phyloP scores from a whole-genome alignment of 169 alveolate genomes.

The Eimeria sp. region DNA sequence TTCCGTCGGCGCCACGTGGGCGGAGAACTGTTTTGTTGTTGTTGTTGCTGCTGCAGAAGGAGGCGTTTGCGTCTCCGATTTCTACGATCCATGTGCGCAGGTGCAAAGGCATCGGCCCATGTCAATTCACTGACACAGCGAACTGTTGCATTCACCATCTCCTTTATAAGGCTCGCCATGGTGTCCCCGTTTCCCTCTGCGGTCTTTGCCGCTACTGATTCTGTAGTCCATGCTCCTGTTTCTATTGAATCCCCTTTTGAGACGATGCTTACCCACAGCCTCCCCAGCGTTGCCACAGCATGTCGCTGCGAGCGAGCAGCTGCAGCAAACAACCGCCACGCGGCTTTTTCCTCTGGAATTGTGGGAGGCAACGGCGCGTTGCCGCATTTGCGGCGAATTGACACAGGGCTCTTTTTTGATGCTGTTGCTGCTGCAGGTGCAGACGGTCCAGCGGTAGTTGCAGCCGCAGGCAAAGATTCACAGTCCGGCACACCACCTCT shows the following conservation, averaged over 20 bases:
- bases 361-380: neutral
- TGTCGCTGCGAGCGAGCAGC: constrained; percentile 53
- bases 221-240: neutral
- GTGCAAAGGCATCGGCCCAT: neutral
- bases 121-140: constrained; percentile 33
- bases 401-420: neutral
- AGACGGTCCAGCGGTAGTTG: constrained; percentile 10
- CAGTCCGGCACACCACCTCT: neutral
- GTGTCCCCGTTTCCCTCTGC: constrained; percentile 10
- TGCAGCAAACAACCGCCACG: constrained; percentile 27
- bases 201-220: constrained; percentile 2
- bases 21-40: constrained; percentile 7
- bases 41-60: constrained; percentile 35
- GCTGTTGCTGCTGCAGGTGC: constrained; percentile 51
- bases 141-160: constrained; percentile 42
- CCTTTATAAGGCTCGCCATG: constrained; percentile 30
- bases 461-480: neutral
- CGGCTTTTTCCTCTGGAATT: constrained; percentile 20
- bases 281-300: constrained; percentile 33
- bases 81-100: neutral
- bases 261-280: constrained; percentile 35
- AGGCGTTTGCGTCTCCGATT: constrained; percentile 4
- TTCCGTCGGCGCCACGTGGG: constrained; percentile 58
- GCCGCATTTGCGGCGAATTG: constrained; percentile 51
- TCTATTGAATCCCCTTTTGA: neutral